Evolutionary conservation across 345 rosid genomes (phyloP).

Genomic region (Eucalyptus cloeziana): DNA sequence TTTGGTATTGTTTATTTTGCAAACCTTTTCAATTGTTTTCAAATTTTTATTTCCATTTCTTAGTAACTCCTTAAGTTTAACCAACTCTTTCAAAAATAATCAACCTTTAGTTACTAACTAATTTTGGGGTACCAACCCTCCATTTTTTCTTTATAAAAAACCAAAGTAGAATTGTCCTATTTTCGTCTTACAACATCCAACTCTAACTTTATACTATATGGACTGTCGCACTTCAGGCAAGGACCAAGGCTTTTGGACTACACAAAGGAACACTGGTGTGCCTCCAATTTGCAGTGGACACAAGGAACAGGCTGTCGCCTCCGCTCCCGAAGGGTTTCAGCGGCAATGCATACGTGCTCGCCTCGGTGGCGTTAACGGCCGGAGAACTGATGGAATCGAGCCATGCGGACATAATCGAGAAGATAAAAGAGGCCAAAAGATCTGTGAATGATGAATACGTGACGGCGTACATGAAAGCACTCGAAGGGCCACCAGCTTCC

Average conservation of each 20-base stretch:
- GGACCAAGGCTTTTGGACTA: conserved; percentile 34
- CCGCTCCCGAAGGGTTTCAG: conserved; percentile 38
- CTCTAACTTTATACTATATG: neutral
- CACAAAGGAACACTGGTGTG: conserved; percentile 41
- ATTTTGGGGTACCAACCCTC: neutral
- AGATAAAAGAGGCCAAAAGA: conserved; percentile 48
- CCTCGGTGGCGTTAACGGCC: conserved; percentile 38
- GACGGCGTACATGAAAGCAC: conserved; percentile 39
- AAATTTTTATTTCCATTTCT: neutral
- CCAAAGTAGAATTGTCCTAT: neutral
- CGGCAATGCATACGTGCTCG: conserved; percentile 57
- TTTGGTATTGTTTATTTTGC: neutral
- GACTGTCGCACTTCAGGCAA: conserved; percentile 21
- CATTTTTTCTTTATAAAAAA: neutral
- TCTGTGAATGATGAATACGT: conserved; percentile 33
- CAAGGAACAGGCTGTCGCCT: conserved; percentile 32
- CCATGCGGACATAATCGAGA: conserved; percentile 16
- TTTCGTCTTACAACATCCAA: neutral
- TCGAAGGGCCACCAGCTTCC: conserved; percentile 20
- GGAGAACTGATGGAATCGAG: conserved; percentile 27
- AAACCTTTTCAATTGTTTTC: neutral
- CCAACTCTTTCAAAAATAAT: neutral
- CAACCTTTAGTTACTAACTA: neutral
- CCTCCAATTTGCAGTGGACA: conserved; percentile 59
- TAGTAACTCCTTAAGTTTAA: neutral